A percentile compares a stretch with the other conserved stretches of the same genome.
These are phyloP conservation scores for Neonectria magnoliae DNA, from an alignment of 2,329 filamentous ascomycete species.

Conservation along the genomic window DNA sequence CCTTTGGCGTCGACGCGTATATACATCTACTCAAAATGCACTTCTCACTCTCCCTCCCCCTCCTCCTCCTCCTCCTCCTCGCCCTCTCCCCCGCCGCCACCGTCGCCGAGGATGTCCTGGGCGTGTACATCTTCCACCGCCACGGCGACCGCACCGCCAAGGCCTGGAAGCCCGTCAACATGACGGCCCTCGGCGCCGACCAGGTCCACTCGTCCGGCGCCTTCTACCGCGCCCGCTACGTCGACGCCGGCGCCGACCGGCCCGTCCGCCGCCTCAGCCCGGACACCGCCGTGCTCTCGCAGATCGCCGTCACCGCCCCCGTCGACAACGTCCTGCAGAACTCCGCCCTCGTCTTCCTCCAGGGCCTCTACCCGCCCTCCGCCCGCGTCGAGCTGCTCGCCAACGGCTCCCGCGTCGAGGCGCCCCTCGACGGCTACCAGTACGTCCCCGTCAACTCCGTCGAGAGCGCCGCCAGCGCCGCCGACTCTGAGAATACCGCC, in stretches of 20 bases:
- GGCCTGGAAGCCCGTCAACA: constrained; percentile 71
- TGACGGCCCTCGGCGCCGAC: constrained; percentile 83
- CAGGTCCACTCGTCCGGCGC: constrained; percentile 77
- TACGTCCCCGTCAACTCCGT: constrained; percentile 78
- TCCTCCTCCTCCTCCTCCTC: constrained; percentile 55
- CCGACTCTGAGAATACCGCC: constrained; percentile 64
- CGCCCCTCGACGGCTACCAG: constrained; percentile 84
- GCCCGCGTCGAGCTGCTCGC: constrained; percentile 70
- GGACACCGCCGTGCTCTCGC: constrained; percentile 72
- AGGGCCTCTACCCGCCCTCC: constrained; percentile 86
- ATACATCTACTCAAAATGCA: constrained; percentile 46
- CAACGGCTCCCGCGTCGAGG: constrained; percentile 73
- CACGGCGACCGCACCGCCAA: constrained; percentile 92
- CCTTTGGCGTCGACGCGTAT: neutral
- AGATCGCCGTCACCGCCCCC: constrained; percentile 78
- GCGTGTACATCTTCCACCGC: constrained; percentile 87
- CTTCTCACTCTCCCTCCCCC: constrained; percentile 53
- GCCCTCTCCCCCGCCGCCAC: constrained; percentile 48
- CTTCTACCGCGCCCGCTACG: constrained; percentile 82
- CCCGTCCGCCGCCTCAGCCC: constrained; percentile 74
- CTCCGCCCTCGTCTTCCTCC: constrained; percentile 82
- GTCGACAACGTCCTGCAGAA: constrained; percentile 81
- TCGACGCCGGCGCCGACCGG: constrained; percentile 66
- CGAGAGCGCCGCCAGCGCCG: constrained; percentile 61
- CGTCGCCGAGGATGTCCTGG: constrained; percentile 75